Conservation (phyloP, 1,139 yeast genomes). For the Lodderomyces oxycetoniae region DNA sequence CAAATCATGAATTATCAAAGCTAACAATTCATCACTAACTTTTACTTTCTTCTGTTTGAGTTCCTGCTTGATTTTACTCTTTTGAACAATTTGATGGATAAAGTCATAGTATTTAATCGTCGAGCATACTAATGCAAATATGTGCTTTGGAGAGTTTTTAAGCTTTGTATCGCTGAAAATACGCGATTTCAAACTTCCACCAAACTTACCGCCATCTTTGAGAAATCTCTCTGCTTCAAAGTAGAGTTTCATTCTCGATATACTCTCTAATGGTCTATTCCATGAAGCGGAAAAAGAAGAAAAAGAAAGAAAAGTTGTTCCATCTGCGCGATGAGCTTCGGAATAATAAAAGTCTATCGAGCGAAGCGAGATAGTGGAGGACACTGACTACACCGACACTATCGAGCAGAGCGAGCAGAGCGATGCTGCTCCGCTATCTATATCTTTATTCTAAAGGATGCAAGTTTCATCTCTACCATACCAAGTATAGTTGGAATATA, state of each 20-base stretch:
- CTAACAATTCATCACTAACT: slow-evolving; percentile 45
- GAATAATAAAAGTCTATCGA: no score
- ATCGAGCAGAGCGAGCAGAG: no score
- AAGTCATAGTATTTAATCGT: slow-evolving; percentile 67
- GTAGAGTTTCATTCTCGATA: slow-evolving; percentile 67
- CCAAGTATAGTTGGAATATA: no score
- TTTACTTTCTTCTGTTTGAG: slow-evolving; percentile 25
- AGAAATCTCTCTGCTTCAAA: slow-evolving; percentile 55
- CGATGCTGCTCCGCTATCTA: no score
- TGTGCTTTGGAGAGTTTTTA: slow-evolving; percentile 61
- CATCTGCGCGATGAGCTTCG: no score
- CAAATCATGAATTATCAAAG: slow-evolving; percentile 75
- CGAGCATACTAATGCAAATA: slow-evolving; percentile 77
- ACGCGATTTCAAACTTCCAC: slow-evolving; percentile 57
- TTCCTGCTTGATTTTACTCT: slow-evolving; percentile 51
- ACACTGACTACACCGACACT: no score
- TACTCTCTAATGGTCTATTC: not conserved
- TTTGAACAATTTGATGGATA: slow-evolving; percentile 56
- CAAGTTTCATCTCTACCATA: no score
- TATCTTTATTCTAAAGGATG: no score
- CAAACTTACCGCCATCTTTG: slow-evolving; percentile 12
- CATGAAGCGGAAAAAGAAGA: slow-evolving; percentile 1
- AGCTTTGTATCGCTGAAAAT: slow-evolving; percentile 50
- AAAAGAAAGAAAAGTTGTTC: slow-evolving; percentile 1
- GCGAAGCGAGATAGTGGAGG: no score